Evolutionary conservation across 164 flowering plant species (phyloP), one percentile per base, ranked within the genome.

Genomic region (Tetracentron sinense): DNA sequence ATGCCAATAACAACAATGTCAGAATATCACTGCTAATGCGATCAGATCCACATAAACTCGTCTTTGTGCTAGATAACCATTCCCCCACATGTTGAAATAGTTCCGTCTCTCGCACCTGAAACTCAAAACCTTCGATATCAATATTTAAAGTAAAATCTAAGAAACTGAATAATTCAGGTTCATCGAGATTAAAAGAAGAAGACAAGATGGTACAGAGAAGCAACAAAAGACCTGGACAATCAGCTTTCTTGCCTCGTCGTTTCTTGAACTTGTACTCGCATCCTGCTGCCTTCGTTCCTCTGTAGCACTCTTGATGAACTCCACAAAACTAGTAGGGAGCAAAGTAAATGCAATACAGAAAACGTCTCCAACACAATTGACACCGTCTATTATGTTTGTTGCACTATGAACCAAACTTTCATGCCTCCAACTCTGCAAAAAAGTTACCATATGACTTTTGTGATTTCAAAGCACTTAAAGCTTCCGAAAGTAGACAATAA

Each of bases 221-320:
- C 38, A 4, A 33, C 38, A 33, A 4, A 33, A 33, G 38, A 33
- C 38, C 38, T 33, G 4, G 38, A 33, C 38, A 33, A 83, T 59
- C 44, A 91, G 80, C 78, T 97, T 85, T 71, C 64, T 79, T 72
- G 77, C 84, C 76, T 89, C 97, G 78, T 94, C 99, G 70, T 79
- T 56, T 67, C 92, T 91, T 61, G 91, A 56, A 44, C n/a, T n/a
- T n/a, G n/a, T n/a, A n/a, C 74, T 77, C 62, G 70, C 63, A 64
- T 58, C 76, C 38, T 80, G 83, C 60, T 61, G 77, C 54, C 87
- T 78, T 44, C 97, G 80, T 74, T 89, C 87, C 77, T 91, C 99
- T 23, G 90, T 96, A 67, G 91, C 80, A 97, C 99, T 89, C 77
- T 85, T 88, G 61, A 94, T 84, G 73, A 94, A 94, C 48, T 94